phyloP scores from a whole-genome alignment of 495 filamentous ascomycete species.

The Podospora tetraspora region DNA sequence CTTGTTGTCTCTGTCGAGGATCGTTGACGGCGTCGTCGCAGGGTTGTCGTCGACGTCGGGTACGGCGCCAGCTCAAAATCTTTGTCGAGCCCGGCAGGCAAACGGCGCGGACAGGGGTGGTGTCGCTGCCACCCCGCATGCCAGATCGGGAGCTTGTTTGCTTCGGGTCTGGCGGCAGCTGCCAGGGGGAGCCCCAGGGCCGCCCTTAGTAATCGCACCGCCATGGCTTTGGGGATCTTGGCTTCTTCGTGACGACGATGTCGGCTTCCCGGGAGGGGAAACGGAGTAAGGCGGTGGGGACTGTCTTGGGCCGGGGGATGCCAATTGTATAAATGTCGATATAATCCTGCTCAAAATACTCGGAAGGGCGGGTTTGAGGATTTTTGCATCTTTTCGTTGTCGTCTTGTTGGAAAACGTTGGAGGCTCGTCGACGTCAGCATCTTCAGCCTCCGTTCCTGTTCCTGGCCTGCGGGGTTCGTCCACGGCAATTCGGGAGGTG shows the following conservation, averaged over 20 bases:
- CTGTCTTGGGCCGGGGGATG: background rate
- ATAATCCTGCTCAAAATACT: background rate
- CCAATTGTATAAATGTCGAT: background rate
- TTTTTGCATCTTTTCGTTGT: background rate
- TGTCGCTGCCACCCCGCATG: background rate
- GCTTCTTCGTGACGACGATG: background rate
- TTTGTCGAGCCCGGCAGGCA: slow-evolving; percentile 2
- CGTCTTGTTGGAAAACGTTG: background rate
- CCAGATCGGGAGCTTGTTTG: background rate
- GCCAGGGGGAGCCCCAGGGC: slow-evolving; percentile 15
- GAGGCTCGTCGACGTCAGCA: background rate
- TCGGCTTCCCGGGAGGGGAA: background rate
- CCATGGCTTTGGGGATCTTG: background rate
- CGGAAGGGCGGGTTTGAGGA: background rate
- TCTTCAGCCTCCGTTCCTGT: background rate
- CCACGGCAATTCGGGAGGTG: background rate
- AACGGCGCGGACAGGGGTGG: background rate
- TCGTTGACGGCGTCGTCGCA: background rate
- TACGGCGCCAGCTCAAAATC: slow-evolving; percentile 12
- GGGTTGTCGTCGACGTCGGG: slow-evolving; percentile 1
- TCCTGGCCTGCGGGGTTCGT: background rate
- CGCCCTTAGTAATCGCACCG: slow-evolving; percentile 33
- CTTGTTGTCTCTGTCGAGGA: background rate
- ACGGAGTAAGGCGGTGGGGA: background rate
- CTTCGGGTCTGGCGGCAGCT: background rate